Base-by-base conservation (phyloP, 371 early-diverging fungal species). In the Syncephalastrum sp. region DNA sequence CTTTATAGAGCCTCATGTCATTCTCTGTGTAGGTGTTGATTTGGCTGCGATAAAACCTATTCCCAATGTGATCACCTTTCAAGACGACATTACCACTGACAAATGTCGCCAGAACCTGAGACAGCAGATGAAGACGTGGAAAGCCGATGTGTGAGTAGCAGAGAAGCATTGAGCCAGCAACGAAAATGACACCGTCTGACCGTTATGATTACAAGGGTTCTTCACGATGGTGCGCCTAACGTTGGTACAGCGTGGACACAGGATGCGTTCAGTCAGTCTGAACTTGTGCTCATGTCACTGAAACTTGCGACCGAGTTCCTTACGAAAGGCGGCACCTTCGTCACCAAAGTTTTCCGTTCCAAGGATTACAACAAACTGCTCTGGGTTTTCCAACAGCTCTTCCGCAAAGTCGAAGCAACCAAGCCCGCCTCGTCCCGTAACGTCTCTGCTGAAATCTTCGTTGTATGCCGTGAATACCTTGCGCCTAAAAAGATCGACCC, bases 141-240 rank as follows among this genome's bases (percentile, higher is more conserved):
- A 97, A 77, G 99, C 93, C 4, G 99, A 99, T 76, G 96, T 99
- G 89, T 92, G 83, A 68, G 82, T 43, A 16, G n/a, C n/a, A 29
- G 49, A 42, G 15, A 48, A 38, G 8, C 29, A 14, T 5, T 12
- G 14, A 24, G 17, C 43, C 0, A 3, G 38, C 12, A 44, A 51
- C 15, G 3, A 33, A 1, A 44, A 19, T 54, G 12, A 3, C 15
- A 8, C 41, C 50, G 41, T 33, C 44, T 27, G 13, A 24, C n/a
- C 15, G 49, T 50, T 17, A 25, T 48, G 16, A 16, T 50, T 63
- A 90, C 27, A 33, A 33, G 89, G 45, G 91, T 99, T 27, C 90
- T 99, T 56, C 99, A 99, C 84, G 99, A 99, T 72, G 99, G 99
- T 84, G 99, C 99, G 29, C 99, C 99, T 45, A 99, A 99, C 67